Percentiles rank a stretch among this genome's conserved stretches.
Evolutionary conservation across 306 rosid species (phyloP).

Genomic region (Glycine soja): DNA sequence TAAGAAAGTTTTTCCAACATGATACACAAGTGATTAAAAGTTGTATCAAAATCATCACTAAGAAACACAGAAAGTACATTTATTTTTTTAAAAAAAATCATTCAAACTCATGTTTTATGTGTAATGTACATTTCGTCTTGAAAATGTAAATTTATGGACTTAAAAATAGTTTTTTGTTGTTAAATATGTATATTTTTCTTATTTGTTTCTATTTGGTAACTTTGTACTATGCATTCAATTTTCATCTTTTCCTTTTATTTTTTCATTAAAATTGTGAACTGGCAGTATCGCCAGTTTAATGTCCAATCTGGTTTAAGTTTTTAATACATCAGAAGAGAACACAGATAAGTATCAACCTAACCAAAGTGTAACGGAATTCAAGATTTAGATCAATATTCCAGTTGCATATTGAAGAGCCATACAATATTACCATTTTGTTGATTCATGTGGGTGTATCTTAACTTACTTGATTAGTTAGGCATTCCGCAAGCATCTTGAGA

Average conservation of each 20-base stretch:
- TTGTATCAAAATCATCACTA: slow-evolving; percentile 14
- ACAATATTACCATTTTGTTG: slow-evolving; percentile 19
- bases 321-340: slow-evolving; percentile 14
- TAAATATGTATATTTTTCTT: background rate
- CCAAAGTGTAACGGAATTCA: background rate
- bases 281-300: slow-evolving; percentile 1
- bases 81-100: background rate
- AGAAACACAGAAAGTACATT: background rate
- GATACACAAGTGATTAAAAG: background rate
- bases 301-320: background rate
- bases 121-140: slow-evolving; percentile 17
- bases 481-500: slow-evolving; percentile 58
- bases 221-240: background rate
- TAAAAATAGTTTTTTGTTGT: background rate
- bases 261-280: background rate
- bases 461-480: slow-evolving; percentile 73
- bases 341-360: background rate
- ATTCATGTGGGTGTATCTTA: slow-evolving; percentile 16
- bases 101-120: background rate
- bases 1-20: too few species aligned
- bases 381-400: slow-evolving; percentile 28
- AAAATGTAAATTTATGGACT: slow-evolving; percentile 6
- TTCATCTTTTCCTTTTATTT: background rate
- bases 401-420: background rate
- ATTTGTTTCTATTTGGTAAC: background rate